Percentiles rank a stretch among this genome's conserved stretches.
Evolutionary conservation across 2,329 filamentous ascomycete genomes (phyloP).

Genomic region (Alternaria sp.): DNA sequence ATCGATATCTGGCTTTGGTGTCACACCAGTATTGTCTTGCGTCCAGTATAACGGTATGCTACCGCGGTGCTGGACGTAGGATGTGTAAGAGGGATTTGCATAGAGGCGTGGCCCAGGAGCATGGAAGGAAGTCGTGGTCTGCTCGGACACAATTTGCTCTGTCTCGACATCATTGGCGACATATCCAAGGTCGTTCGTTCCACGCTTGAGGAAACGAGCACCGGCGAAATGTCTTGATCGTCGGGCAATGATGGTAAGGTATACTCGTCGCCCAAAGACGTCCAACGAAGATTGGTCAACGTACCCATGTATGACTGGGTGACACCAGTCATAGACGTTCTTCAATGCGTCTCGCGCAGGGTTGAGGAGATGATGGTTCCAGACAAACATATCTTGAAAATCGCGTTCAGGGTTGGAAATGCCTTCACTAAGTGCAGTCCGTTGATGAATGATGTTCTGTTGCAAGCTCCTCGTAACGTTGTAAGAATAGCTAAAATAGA

Average conservation of each 20-base stretch:
- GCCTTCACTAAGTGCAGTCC: slow-evolving; percentile 72
- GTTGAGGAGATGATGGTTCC: slow-evolving; percentile 88
- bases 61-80: slow-evolving; percentile 94
- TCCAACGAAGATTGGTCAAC: slow-evolving; percentile 80
- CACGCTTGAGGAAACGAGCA: slow-evolving; percentile 90
- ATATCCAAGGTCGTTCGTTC: slow-evolving; percentile 91
- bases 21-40: slow-evolving; percentile 92
- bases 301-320: slow-evolving; percentile 94
- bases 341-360: slow-evolving; percentile 74
- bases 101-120: slow-evolving; percentile 84
- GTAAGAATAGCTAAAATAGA: slow-evolving; percentile 99
- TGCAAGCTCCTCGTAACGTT: slow-evolving; percentile 92
- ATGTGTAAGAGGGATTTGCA: slow-evolving; percentile 89
- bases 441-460: slow-evolving; percentile 85
- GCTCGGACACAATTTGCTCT: slow-evolving; percentile 96
- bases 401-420: slow-evolving; percentile 66
- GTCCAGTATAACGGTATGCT: slow-evolving; percentile 98
- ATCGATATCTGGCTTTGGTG: slow-evolving; percentile 95
- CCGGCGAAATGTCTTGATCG: slow-evolving; percentile 93
- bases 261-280: slow-evolving; percentile 86
- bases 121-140: slow-evolving; percentile 93
- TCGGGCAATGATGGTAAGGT: slow-evolving; percentile 91
- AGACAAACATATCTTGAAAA: slow-evolving; percentile 96
- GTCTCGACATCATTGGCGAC: slow-evolving; percentile 99
- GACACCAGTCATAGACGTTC: slow-evolving; percentile 92